Conservation (phyloP, 139 green algal species). For the Asterochloris sp. region DNA sequence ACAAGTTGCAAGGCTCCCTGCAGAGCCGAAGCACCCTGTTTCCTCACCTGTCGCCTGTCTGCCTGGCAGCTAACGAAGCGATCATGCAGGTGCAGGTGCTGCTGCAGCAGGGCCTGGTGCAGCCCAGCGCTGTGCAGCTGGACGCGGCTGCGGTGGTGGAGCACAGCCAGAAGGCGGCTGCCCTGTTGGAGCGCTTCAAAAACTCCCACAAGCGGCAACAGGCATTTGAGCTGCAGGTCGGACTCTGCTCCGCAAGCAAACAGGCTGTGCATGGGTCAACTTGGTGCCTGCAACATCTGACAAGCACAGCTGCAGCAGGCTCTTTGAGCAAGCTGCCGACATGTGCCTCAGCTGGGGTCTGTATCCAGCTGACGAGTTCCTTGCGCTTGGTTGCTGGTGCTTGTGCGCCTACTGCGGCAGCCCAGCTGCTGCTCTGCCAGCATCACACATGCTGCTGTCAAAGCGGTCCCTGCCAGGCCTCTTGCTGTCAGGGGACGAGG, state of each 20-base stretch:
- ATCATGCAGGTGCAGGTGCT: conserved; percentile 5
- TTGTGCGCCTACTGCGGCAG: no score
- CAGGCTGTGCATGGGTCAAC: neutral
- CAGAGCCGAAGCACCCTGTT: neutral
- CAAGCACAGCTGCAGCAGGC: neutral
- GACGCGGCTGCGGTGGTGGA: neutral
- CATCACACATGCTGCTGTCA: no score
- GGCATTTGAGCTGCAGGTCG: conserved; percentile 7
- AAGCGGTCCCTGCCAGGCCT: no score
- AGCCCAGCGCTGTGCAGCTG: neutral
- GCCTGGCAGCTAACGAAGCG: neutral
- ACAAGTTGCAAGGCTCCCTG: no score
- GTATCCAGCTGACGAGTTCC: neutral
- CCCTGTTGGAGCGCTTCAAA: conserved; percentile 5
- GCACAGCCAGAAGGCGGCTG: neutral
- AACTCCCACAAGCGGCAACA: neutral
- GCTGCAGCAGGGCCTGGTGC: neutral
- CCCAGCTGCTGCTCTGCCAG: no score
- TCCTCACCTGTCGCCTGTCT: neutral
- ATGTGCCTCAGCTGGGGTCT: neutral
- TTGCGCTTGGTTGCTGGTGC: neutral
- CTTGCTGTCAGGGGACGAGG: no score
- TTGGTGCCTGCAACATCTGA: neutral
- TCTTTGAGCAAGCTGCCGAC: neutral
- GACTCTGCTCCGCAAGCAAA: neutral